Evolutionary conservation across 2,329 filamentous ascomycete species (phyloP).

Genomic region (Plectosphaerella sp.): DNA sequence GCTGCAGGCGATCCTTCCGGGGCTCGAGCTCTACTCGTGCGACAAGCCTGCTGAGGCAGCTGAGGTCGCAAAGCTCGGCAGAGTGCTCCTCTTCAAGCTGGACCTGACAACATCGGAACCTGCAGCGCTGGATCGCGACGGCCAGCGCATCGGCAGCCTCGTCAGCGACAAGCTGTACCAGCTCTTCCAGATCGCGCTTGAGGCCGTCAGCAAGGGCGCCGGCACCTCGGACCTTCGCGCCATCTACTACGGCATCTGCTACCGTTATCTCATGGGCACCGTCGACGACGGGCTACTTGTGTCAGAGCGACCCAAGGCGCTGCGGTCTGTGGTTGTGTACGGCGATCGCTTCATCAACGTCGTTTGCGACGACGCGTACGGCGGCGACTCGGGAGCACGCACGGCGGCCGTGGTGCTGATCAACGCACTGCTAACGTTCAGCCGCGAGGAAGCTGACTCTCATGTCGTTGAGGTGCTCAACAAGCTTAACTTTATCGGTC

Average conservation of each 20-base stretch:
- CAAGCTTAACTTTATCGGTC: constrained; percentile 83
- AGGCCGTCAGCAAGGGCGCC: constrained; percentile 71
- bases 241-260: constrained; percentile 87
- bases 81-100: constrained; percentile 67
- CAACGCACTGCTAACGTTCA: constrained; percentile 69
- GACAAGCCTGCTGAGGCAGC: constrained; percentile 66
- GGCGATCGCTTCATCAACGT: constrained; percentile 80
- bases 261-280: constrained; percentile 75
- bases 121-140: constrained; percentile 34
- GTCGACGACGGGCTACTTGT: constrained; percentile 45
- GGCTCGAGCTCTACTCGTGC: constrained; percentile 72
- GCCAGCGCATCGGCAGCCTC: constrained; percentile 57
- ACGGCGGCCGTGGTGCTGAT: constrained; percentile 84
- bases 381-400: constrained; percentile 75
- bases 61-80: constrained; percentile 73
- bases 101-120: constrained; percentile 44
- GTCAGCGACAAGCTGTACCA: constrained; percentile 88
- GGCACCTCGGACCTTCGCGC: constrained; percentile 70
- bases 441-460: constrained; percentile 65
- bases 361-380: constrained; percentile 89
- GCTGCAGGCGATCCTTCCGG: constrained; percentile 82
- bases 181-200: constrained; percentile 81
- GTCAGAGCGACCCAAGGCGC: constrained; percentile 52
- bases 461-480: constrained; percentile 76
- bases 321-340: constrained; percentile 64